Base-by-base conservation (phyloP, 495 filamentous ascomycete genomes). In the Penicillium malachiteum region DNA sequence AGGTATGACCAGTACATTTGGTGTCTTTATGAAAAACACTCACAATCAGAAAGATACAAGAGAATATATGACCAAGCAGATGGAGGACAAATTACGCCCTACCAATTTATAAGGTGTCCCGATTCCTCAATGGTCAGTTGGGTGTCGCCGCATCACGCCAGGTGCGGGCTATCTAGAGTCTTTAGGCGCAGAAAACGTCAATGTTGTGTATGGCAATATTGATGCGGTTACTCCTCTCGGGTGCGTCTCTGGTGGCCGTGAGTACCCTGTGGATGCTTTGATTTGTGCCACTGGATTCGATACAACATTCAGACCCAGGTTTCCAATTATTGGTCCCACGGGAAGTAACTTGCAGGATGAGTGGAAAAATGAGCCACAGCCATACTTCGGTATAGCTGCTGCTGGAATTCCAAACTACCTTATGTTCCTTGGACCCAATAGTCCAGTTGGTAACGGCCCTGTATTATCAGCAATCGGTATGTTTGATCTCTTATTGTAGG, bases 371-470 rank as follows among this genome's bases (percentile, higher is more conserved):
- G 18, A 38, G 2, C 63, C 63, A 30, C 13, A 21, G 40, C 68
- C 74, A 8, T 85, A 86, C 57, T 74, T 80, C 32, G 78, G 75
- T 12, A 43, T 43, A 14, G 17, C 38, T 26, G 67, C 80, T 18
- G 70, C 76, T 41, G 66, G 68, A 3, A 84, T 84, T 58, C 83
- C 83, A 0, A 86, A 86, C 56, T 78, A 80, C 53, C 81, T 84
- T 6, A n/a, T 38, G 35, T 38, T 12, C n/a, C 35, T 38, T 12
- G 35, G 35, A 3, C 35, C 35, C 5, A n/a, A n/a, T 10, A 38
- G 35, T n/a, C 35, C 35, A n/a, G 35, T 38, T 10, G 35, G 35
- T 26, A 26, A 26, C 21, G 21, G 21, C 1, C 21, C 21, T 26
- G 21, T 26, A 26, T 26, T 26, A 26, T 26, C 21, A 26, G 21